A percentile compares a stretch with the other conserved stretches of the same genome.
Evolutionary conservation across 2,329 filamentous ascomycete genomes (phyloP).

Genomic region (Orbilia quercus): DNA sequence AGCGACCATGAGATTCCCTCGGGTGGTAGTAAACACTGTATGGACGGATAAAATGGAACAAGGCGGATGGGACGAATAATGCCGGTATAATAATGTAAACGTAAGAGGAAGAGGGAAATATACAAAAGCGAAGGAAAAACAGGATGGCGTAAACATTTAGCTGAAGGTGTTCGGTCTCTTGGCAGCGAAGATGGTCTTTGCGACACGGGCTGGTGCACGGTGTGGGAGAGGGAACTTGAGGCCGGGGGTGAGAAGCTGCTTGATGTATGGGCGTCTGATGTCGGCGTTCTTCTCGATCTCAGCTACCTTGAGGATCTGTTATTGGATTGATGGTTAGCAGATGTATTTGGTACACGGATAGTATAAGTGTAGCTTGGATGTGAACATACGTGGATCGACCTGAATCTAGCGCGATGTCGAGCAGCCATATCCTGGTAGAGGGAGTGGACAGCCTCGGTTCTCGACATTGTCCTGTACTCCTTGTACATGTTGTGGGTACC

Average conservation of each 20-base stretch:
- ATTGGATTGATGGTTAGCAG: conserved; percentile 15
- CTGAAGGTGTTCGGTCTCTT: conserved; percentile 97
- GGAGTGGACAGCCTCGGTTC: conserved; percentile 92
- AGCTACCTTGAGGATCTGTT: conserved; percentile 94
- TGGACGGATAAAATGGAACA: conserved; percentile 37
- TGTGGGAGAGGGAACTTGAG: conserved; percentile 99
- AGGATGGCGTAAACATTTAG: conserved; percentile 70
- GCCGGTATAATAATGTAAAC: conserved; percentile 55
- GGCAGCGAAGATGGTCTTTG: conserved; percentile 91
- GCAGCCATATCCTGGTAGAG: conserved; percentile 99
- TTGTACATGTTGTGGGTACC: conserved; percentile 99
- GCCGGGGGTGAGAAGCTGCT: conserved; percentile 93
- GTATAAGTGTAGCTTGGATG: background rate
- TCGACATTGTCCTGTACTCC: conserved; percentile 99
- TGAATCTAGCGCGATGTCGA: conserved; percentile 96
- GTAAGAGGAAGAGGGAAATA: conserved; percentile 53
- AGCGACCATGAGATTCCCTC: conserved; percentile 41
- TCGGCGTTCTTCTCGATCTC: conserved; percentile 95
- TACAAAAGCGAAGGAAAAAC: conserved; percentile 54
- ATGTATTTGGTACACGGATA: background rate
- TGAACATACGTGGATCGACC: conserved; percentile 92
- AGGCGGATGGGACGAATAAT: conserved; percentile 37
- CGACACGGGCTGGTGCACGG: conserved; percentile 83
- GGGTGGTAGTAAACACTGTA: conserved; percentile 49
- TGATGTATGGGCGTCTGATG: conserved; percentile 98